Conservation (phyloP, 768 basidiomycete genomes). For the Agaricus sinodeliciosus region DNA sequence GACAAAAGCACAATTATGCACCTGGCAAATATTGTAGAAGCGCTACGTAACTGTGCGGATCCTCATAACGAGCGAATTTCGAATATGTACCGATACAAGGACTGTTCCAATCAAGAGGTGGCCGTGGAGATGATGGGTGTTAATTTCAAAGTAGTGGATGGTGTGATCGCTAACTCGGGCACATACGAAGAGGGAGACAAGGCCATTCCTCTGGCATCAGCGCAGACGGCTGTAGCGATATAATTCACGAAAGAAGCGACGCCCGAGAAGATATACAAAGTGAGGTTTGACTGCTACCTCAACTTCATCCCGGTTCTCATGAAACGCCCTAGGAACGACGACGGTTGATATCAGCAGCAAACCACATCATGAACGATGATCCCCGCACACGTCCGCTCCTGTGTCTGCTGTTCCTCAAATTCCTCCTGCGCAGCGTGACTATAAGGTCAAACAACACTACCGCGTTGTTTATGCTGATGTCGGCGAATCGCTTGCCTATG, state of each 20-base stretch:
- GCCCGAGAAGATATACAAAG: too few relatives aligned
- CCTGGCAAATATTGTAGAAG: too few relatives aligned
- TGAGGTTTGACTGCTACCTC: too few relatives aligned
- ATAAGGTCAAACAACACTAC: not conserved
- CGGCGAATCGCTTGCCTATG: constrained; percentile 18
- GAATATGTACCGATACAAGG: not conserved
- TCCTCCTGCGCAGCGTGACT: not conserved
- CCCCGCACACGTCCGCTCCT: not conserved
- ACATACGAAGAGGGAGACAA: not conserved
- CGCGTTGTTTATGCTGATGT: not conserved
- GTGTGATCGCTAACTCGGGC: not conserved
- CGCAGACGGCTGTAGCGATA: not conserved
- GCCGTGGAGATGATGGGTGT: not conserved
- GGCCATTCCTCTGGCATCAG: not conserved
- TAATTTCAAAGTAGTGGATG: not conserved
- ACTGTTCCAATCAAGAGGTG: not conserved
- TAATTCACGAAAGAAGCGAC: too few relatives aligned
- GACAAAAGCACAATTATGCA: too few relatives aligned
- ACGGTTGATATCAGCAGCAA: too few relatives aligned
- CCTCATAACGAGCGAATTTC: not conserved
- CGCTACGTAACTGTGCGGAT: too few relatives aligned
- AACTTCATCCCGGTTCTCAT: too few relatives aligned
- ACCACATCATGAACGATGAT: too few relatives aligned
- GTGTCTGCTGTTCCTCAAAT: not conserved
- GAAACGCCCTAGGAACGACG: too few relatives aligned